Percentiles rank a stretch among this genome's conserved stretches.
phyloP scores from a whole-genome alignment of 495 filamentous ascomycete genomes.

The Bathelium albidoporum region DNA sequence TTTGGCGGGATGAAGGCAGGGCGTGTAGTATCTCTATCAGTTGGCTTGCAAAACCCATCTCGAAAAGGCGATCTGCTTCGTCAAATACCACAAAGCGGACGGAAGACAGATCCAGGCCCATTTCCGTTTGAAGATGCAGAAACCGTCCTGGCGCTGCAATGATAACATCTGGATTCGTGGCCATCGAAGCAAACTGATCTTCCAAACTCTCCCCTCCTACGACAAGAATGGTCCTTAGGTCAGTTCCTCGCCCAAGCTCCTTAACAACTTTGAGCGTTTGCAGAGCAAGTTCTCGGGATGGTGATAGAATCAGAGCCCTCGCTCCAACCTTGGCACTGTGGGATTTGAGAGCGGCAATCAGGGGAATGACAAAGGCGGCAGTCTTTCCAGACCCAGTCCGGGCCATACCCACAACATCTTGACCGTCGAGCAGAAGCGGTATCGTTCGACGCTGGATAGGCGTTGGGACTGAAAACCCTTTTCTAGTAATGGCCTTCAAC shows the following conservation, averaged over 20 bases:
- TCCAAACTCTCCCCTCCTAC: constrained; percentile 94
- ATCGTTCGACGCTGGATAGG: constrained; percentile 97
- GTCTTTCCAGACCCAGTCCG: constrained; percentile 95
- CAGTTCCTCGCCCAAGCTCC: constrained; percentile 81
- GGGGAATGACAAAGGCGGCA: constrained; percentile 92
- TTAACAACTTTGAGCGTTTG: constrained; percentile 96
- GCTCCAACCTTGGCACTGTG: constrained; percentile 79
- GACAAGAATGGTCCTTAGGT: constrained; percentile 75
- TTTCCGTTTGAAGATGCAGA: constrained; percentile 89
- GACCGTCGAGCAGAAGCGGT: constrained; percentile 73
- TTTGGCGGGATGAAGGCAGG: constrained; percentile 74
- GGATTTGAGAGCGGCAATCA: constrained; percentile 88
- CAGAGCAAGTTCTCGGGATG: constrained; percentile 82
- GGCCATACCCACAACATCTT: constrained; percentile 96
- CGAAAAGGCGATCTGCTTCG: constrained; percentile 91
- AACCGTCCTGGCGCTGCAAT: constrained; percentile 96
- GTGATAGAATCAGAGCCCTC: constrained; percentile 76
- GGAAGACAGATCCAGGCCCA: constrained; percentile 76
- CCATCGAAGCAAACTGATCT: constrained; percentile 90
- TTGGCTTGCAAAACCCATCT: constrained; percentile 94
- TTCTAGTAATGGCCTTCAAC: constrained; percentile 78
- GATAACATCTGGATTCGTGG: constrained; percentile 86
- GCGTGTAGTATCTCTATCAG: constrained; percentile 87
- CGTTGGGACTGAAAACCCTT: constrained; percentile 91
- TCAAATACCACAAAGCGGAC: constrained; percentile 92